phyloP scores from a whole-genome alignment of 768 basidiomycete species.

The Crepidotus variabilis region DNA sequence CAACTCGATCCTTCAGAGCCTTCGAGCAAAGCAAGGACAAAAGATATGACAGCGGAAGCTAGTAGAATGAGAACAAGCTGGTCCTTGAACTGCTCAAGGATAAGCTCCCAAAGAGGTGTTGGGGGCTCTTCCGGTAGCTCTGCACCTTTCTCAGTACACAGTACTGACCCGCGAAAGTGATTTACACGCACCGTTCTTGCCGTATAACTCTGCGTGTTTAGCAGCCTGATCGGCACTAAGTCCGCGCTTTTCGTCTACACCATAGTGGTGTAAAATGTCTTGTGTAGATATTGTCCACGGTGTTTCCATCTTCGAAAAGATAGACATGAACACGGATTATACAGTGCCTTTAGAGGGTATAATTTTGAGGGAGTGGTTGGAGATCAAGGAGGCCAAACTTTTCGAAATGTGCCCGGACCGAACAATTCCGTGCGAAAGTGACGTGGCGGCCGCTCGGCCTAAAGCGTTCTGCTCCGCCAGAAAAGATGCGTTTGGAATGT shows the following conservation, averaged over 20 bases:
- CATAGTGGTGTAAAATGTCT: slow-evolving; percentile 70
- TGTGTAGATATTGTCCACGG: slow-evolving; percentile 77
- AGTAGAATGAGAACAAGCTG: slow-evolving; percentile 96
- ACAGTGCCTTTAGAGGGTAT: slow-evolving; percentile 2
- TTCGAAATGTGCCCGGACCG: background rate
- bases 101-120: slow-evolving; percentile 90
- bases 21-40: slow-evolving; percentile 88
- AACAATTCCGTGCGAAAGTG: background rate
- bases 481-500: background rate
- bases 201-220: slow-evolving; percentile 75
- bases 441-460: background rate
- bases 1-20: slow-evolving; percentile 61
- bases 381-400: background rate
- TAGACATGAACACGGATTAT: slow-evolving; percentile 17
- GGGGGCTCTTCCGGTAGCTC: slow-evolving; percentile 91
- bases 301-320: slow-evolving; percentile 47
- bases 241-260: slow-evolving; percentile 59
- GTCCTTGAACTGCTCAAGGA: slow-evolving; percentile 99
- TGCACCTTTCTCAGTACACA: slow-evolving; percentile 26
- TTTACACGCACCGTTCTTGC: slow-evolving; percentile 68
- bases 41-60: slow-evolving; percentile 89
- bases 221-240: slow-evolving; percentile 64
- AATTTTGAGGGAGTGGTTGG: background rate
- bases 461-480: background rate
- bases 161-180: background rate